Conservation (phyloP, 225 moss, liverwort and hornwort species). For the Thuidium tamariscinum region DNA sequence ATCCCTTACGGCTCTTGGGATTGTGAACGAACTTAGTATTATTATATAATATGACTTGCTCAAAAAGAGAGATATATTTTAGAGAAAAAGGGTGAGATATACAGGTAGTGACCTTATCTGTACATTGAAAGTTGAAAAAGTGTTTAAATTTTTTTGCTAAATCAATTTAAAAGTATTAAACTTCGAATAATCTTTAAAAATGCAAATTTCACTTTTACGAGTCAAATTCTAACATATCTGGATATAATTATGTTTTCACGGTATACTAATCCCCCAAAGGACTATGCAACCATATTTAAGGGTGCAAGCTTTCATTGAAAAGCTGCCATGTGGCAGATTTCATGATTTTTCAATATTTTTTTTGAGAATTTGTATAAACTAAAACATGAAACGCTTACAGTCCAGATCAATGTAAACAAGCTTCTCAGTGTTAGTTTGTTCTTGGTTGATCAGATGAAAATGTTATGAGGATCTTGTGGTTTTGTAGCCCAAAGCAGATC, state of each 20-base stretch:
- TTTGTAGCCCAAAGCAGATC: slow-evolving; percentile 22
- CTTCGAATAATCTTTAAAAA: too few relatives aligned
- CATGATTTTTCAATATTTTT: neutral
- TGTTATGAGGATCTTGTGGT: neutral
- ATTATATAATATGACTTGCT: neutral
- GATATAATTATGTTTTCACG: neutral
- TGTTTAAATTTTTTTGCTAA: neutral
- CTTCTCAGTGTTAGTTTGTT: neutral
- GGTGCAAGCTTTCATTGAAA: neutral
- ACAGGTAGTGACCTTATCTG: neutral
- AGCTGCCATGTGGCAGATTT: neutral
- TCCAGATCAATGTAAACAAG: neutral
- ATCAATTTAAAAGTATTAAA: neutral
- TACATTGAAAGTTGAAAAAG: neutral
- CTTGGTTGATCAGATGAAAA: neutral
- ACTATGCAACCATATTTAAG: neutral
- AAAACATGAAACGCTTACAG: neutral
- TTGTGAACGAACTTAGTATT: neutral
- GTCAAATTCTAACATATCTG: neutral
- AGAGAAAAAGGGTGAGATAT: neutral
- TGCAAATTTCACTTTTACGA: neutral
- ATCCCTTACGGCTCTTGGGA: neutral
- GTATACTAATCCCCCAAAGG: too few relatives aligned
- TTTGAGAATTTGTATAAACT: neutral
- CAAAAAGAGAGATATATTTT: neutral